phyloP scores from a whole-genome alignment of 257 asterid species.

The Fraxinus americana region DNA sequence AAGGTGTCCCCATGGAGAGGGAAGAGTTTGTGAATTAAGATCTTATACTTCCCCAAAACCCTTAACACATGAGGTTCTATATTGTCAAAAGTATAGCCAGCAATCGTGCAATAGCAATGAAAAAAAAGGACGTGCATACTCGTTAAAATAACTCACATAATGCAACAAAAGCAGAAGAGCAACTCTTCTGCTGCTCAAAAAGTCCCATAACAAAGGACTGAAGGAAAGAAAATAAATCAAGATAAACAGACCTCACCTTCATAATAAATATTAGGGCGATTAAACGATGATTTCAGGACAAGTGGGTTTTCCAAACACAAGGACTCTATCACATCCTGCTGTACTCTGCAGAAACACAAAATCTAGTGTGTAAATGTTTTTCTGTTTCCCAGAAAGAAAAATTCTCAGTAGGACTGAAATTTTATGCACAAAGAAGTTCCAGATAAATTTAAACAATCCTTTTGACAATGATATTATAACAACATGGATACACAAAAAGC shows the following conservation, averaged over 20 bases:
- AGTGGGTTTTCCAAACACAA: constrained; percentile 79
- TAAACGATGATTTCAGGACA: constrained; percentile 88
- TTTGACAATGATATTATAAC: constrained; percentile 5
- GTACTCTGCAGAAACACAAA: constrained; percentile 76
- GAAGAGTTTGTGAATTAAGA: not conserved
- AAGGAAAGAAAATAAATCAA: constrained; percentile 3
- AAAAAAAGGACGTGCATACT: not conserved
- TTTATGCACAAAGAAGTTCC: constrained; percentile 20
- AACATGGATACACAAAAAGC: constrained; percentile 20
- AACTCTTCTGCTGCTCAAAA: not conserved
- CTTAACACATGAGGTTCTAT: not conserved
- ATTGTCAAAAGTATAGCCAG: constrained; percentile 12
- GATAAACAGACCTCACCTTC: constrained; percentile 63
- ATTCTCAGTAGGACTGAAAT: constrained; percentile 14
- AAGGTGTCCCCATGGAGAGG: not conserved
- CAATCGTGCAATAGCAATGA: constrained; percentile 9
- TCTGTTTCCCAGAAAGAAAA: constrained; percentile 12
- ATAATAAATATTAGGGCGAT: constrained; percentile 89
- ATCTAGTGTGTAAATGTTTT: constrained; percentile 12
- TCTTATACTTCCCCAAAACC: not conserved
- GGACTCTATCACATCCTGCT: constrained; percentile 82
- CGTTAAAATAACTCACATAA: not conserved
- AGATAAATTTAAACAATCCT: constrained; percentile 10
- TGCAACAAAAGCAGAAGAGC: constrained; percentile 7
- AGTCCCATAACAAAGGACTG: not conserved